Evolutionary conservation across 1,284 basidiomycete species (phyloP), one percentile per base, ranked within the genome.

Genomic region (Schizopora paradoxa): DNA sequence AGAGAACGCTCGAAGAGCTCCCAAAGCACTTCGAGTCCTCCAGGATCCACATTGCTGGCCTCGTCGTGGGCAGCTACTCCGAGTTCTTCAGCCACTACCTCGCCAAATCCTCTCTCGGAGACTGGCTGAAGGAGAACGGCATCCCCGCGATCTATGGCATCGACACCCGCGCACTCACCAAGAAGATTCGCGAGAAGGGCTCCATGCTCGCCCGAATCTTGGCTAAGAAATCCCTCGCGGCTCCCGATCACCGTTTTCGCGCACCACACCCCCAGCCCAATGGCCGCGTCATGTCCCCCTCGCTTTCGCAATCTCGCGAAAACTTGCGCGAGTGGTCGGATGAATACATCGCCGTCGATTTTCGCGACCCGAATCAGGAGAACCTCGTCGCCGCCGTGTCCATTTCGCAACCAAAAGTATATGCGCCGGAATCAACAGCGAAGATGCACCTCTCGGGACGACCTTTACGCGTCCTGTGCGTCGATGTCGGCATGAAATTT

Each of bases 401-500:
- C 5, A 81, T 77, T 32, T 63, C 73, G 41, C 61, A 73, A 48
- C 81, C 94, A 1, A 77, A 79, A 43, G 58, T 94, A 21, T 93
- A 87, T 74, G 74, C 75, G 47, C 79, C 87, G 36, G 65, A 69
- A 28, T 60, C 67, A 38, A 72, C 73, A 34, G 71, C 79, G 23
- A 76, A 76, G 50, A 61, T 82, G 41, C 92, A 99, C 65, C 90
- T 91, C 2, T 83, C 82, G 2, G 74, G 73, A 18, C 79, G 80
- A 40, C 72, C 82, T 1, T 63, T 99, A 29, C 86, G 96, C 52
- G 79, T 99, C 40, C 61, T 99, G 18, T 91, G 91, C 4, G 72
- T 99, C 47, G 96, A 99, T 65, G 94, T 99, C 45, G 96, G 96
- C 34, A 98, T 99, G 90, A 99, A 99, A 70, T 95, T 87, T 72